These are phyloP conservation scores for Falciphora oryzae DNA, from an alignment of 2,329 filamentous ascomycete genomes.

Conservation along the genomic window DNA sequence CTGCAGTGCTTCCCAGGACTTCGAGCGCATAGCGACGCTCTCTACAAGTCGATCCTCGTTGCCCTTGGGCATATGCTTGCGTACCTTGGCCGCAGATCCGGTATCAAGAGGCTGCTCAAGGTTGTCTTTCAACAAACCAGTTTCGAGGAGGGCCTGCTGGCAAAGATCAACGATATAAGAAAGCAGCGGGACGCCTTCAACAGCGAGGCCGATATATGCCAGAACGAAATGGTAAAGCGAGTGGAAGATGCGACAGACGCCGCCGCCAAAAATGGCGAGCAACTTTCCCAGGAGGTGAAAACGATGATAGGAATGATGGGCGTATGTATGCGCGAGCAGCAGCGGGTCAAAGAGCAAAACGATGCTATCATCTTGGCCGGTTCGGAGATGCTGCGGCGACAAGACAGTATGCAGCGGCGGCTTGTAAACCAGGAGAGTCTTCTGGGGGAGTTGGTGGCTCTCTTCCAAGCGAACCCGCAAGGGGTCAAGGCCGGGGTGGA, in stretches of 20 bases:
- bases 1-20: not conserved
- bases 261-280: not conserved
- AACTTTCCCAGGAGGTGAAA: not conserved
- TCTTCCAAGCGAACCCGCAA: not conserved
- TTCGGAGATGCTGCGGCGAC: not conserved
- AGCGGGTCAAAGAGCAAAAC: not conserved
- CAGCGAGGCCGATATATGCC: not conserved
- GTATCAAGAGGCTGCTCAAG: not conserved
- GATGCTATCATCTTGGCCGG: not conserved
- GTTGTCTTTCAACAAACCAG: not conserved
- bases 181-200: not conserved
- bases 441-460: no score
- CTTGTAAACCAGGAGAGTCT: no score
- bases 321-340: not conserved
- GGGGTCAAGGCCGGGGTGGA: not conserved
- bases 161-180: not conserved
- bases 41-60: not conserved
- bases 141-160: not conserved
- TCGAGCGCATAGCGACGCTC: not conserved
- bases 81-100: not conserved
- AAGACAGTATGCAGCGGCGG: not conserved
- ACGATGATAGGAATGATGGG: not conserved
- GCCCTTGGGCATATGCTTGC: not conserved
- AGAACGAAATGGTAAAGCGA: not conserved
- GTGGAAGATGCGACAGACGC: not conserved